These are phyloP conservation scores for Xylaria longipes DNA, from an alignment of 495 filamentous ascomycete genomes.

Conservation along the genomic window DNA sequence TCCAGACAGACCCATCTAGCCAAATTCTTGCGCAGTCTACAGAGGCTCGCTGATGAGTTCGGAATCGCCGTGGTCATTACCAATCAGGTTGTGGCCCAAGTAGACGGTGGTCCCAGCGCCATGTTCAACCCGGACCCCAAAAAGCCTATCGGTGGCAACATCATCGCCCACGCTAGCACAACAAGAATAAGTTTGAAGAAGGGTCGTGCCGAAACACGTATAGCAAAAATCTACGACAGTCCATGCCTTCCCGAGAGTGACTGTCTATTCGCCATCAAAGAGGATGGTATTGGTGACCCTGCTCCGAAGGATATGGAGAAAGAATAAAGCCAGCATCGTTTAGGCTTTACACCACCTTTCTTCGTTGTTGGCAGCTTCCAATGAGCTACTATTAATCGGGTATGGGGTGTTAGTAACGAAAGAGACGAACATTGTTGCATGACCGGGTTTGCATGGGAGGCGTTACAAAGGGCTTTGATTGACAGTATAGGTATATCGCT, in stretches of 20 bases:
- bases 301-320: conserved; percentile 95
- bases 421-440: conserved; percentile 17
- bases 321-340: conserved; percentile 35
- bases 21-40: conserved; percentile 95
- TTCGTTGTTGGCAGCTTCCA: not conserved
- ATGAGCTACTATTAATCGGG: not conserved
- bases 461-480: conserved; percentile 25
- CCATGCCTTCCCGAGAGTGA: conserved; percentile 96
- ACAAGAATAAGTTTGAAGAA: conserved; percentile 92
- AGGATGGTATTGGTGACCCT: conserved; percentile 95
- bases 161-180: conserved; percentile 96
- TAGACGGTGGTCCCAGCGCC: conserved; percentile 90
- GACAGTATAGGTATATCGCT: conserved; percentile 13
- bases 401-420: conserved; percentile 8
- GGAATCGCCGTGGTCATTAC: conserved; percentile 98
- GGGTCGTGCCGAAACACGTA: conserved; percentile 89
- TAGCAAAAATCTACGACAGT: conserved; percentile 99
- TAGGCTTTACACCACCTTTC: not conserved
- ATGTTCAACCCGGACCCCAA: conserved; percentile 99
- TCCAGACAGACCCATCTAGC: conserved; percentile 90
- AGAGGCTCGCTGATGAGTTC: conserved; percentile 95
- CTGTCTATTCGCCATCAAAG: conserved; percentile 94
- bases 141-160: conserved; percentile 98
- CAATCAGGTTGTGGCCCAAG: conserved; percentile 97
- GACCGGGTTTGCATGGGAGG: conserved; percentile 23